Conservation (phyloP, 2,329 filamentous ascomycete species). For the Trichoderma hamatum region DNA sequence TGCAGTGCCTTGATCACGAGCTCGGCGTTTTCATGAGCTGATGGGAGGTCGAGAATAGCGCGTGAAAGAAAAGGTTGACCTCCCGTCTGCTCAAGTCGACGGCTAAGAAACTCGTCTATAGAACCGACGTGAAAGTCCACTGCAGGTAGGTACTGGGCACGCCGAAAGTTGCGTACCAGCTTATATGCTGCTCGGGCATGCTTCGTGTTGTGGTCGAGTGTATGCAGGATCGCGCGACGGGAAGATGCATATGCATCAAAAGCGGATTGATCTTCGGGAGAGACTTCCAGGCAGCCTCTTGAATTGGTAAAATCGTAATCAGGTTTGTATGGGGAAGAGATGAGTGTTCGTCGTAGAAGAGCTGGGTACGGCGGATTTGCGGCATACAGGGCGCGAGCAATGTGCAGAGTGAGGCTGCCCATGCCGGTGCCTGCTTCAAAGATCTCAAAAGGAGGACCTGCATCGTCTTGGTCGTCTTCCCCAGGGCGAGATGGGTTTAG, state of each 20-base stretch:
- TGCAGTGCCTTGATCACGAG: slow-evolving; percentile 61
- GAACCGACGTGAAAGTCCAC: slow-evolving; percentile 75
- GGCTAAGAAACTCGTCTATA: slow-evolving; percentile 64
- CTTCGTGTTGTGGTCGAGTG: slow-evolving; percentile 65
- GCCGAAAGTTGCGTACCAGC: slow-evolving; percentile 67
- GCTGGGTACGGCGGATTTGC: slow-evolving; percentile 62
- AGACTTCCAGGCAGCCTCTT: slow-evolving; percentile 35
- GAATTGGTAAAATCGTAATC: slow-evolving; percentile 25
- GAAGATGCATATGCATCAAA: slow-evolving; percentile 51
- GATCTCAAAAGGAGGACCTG: slow-evolving; percentile 63
- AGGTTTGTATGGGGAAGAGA: slow-evolving; percentile 33
- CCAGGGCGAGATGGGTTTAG: slow-evolving; percentile 60
- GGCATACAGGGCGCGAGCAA: slow-evolving; percentile 75
- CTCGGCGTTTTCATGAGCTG: slow-evolving; percentile 53
- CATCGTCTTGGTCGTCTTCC: slow-evolving; percentile 38
- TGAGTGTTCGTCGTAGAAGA: slow-evolving; percentile 41
- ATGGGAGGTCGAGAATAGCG: slow-evolving; percentile 74
- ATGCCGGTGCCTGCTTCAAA: slow-evolving; percentile 87
- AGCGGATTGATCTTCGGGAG: slow-evolving; percentile 37
- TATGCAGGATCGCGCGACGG: slow-evolving; percentile 73
- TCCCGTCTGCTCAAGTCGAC: slow-evolving; percentile 49
- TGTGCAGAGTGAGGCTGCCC: slow-evolving; percentile 74
- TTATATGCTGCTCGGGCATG: slow-evolving; percentile 67
- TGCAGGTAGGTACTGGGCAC: slow-evolving; percentile 69
- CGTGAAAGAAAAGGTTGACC: slow-evolving; percentile 68